phyloP scores from a whole-genome alignment of 805 yeast genomes.

The Candida rishiriensis region DNA sequence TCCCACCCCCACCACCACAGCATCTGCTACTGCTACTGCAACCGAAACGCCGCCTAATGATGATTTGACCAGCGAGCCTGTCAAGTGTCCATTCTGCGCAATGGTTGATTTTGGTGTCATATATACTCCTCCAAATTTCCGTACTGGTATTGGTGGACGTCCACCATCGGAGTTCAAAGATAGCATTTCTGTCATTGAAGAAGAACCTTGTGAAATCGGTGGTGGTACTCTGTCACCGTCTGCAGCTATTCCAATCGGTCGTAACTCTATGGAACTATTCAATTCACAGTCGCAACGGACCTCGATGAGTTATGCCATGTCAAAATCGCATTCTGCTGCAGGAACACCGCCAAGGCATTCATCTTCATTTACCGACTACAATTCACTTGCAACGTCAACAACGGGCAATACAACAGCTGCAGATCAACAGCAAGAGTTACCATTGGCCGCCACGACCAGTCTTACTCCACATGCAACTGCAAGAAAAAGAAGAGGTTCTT shows the following conservation, averaged over 20 bases:
- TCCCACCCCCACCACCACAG: conserved; percentile 16
- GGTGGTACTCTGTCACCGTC: not conserved
- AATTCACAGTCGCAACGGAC: conserved; percentile 9
- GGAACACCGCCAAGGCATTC: conserved; percentile 24
- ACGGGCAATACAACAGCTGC: not conserved
- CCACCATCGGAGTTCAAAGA: conserved; percentile 42
- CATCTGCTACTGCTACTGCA: conserved; percentile 36
- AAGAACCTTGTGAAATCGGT: conserved; percentile 13
- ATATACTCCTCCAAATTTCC: conserved; percentile 61
- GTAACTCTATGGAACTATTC: too few species aligned
- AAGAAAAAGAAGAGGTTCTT: conserved; percentile 44
- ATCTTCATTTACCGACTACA: conserved; percentile 6
- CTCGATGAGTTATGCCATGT: conserved; percentile 23
- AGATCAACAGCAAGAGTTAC: not conserved
- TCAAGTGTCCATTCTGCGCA: conserved; percentile 92
- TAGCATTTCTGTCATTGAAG: conserved; percentile 17
- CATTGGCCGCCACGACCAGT: not conserved
- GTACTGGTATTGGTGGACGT: conserved; percentile 53
- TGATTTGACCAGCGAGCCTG: conserved; percentile 76
- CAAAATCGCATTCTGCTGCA: conserved; percentile 24
- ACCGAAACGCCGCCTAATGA: conserved; percentile 42
- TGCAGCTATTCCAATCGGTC: not conserved
- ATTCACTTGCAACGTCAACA: not conserved
- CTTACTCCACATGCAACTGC: not conserved
- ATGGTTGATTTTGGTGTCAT: conserved; percentile 80